Evolutionary conservation across 2,329 filamentous ascomycete genomes (phyloP), one percentile per base, ranked within the genome.

Genomic region (Blastomyces percursus): DNA sequence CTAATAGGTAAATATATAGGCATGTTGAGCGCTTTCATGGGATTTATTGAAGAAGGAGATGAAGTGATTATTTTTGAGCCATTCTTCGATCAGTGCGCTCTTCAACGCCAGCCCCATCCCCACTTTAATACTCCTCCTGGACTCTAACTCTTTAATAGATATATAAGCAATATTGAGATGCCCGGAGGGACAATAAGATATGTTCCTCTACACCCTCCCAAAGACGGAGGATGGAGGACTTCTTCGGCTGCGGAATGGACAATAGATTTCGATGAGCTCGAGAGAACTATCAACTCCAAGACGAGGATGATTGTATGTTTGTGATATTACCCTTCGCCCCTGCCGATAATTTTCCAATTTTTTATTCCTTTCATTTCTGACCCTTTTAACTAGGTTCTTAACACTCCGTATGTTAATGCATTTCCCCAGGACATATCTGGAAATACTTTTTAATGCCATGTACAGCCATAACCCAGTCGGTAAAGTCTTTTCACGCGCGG

Each of bases 101-200:
- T n/a, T 30, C 76, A 70, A 79, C 80, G 72, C 80, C 79, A 74
- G 81, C 14, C 42, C 16, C 5, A 16, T 44, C 42, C 19, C 42
- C 2, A 44, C 19, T 19, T 38, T 38, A 12, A 38, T 12, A 38
- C 9, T 9, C 9, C 35, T 12, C 35, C 35, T 38, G 9, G 35
- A 38, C 35, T 19, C 54, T 58, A 24, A 51, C 48, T 60, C 9
- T 48, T n/a, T 27, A 14, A 16, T 60, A 86, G 83, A 69, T 96
- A 97, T 75, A 96, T 99, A 68, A 91, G 88, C 80, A 99, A 99
- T 77, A 97, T 99, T 67, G 90, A 96, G 76, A 97, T 99, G 92
- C 87, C 94, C 0, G 94, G 94, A 60, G 94, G 94, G 68, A 95
- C 88, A 73, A 90, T 97, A 66, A 88, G 93, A 69, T 97, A 96